Base-by-base conservation (phyloP, 805 yeast genomes). In the Cyberlindnera euphorbiae region DNA sequence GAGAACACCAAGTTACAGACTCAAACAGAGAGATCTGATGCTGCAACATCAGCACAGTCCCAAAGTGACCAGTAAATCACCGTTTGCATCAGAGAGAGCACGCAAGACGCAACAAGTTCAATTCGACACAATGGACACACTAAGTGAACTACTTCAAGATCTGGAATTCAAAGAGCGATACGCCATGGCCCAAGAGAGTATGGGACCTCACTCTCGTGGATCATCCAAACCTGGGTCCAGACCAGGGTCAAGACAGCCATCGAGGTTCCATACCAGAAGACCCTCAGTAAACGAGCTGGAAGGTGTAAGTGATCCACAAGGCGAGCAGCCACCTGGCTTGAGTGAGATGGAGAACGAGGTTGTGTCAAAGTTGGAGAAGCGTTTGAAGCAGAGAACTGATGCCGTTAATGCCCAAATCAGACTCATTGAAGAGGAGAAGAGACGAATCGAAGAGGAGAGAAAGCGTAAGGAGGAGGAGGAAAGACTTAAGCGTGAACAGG, bases 91-190 rank as follows among this genome's bases (percentile, higher is more conserved):
- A 19, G 22, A 19, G 9, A 19, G 9, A 9, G 9, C 22, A 8
- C 9, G 7, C 9, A 19, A 19, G 22, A 19, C 22, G 9, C 22
- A 19, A 19, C 9, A 7, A 7, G 9, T 19, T 17, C 16, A 24
- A 10, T 17, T 30, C 15, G 38, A 27, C 17, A 17, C 33, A n/a
- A 29, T 33, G 16, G 45, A 44, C 17, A 45, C 32, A 3, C 16
- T 52, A 10, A 33, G 39, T n/a, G 46, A 39, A 4, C 21, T 52
- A 16, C 33, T 52, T 13, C 25, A 38, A 10, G 54, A 51, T 22
- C 17, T 42, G 10, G 41, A 35, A 17, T 36, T 52, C 33, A 46
- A 44, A 23, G 50, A 49, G 16, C 33, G 49, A 6, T 41, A 39
- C 16, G 28, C 27, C 11, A 13, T 50, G 18, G 37, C 41, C 4